A percentile compares a stretch with the other conserved stretches of the same genome.
These are phyloP conservation scores for Anthoceros angustus DNA, from an alignment of 225 moss, liverwort and hornwort species.

Conservation along the genomic window DNA sequence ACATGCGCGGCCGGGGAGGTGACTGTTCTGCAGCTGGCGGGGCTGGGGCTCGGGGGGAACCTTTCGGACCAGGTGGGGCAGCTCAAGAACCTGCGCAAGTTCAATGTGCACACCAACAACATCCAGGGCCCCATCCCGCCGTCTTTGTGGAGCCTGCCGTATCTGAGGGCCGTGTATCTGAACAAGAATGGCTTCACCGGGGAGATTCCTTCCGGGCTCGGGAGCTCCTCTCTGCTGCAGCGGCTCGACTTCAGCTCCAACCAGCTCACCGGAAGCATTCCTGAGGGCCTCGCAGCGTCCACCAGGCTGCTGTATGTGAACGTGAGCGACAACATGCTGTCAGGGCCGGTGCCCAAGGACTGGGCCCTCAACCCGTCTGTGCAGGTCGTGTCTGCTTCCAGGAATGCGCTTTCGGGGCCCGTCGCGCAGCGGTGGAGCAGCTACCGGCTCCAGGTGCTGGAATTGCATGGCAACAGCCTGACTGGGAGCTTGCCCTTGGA, in stretches of 20 bases:
- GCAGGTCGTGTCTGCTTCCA: background rate
- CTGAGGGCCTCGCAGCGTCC: background rate
- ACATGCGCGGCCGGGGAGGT: background rate
- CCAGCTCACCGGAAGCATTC: background rate
- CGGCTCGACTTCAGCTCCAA: background rate
- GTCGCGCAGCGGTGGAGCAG: background rate
- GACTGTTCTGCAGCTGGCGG: conserved; percentile 2
- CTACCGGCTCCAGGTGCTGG: background rate
- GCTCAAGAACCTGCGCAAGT: background rate
- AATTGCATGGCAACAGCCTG: background rate
- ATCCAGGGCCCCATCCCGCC: background rate
- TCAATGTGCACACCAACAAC: background rate
- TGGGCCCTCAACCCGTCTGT: background rate
- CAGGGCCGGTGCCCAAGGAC: background rate
- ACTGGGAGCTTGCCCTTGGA: background rate
- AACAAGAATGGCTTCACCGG: background rate
- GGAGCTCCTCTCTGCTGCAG: background rate
- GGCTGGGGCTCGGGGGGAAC: background rate
- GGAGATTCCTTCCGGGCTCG: background rate
- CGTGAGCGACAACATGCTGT: background rate
- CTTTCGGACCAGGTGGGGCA: background rate
- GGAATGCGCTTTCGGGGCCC: background rate
- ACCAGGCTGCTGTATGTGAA: background rate
- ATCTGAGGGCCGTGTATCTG: background rate
- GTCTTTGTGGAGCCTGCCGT: background rate